Evolutionary conservation across 805 yeast genomes (phyloP).

Genomic region (Jamesozyma lodderae): DNA sequence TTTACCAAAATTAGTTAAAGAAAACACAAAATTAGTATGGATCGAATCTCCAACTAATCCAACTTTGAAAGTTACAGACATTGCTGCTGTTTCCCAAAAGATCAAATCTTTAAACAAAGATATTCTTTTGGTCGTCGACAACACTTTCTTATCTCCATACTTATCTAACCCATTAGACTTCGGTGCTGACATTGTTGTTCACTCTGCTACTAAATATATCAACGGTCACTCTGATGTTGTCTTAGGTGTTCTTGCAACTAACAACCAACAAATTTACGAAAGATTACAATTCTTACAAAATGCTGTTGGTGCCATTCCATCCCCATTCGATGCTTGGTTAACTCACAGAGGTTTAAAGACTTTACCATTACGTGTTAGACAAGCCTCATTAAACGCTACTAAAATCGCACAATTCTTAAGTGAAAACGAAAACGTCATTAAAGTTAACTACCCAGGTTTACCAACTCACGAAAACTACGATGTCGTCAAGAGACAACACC

Average conservation of each 20-base stretch:
- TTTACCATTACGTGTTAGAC: conserved; percentile 67
- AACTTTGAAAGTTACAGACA: conserved; percentile 71
- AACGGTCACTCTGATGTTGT: conserved; percentile 92
- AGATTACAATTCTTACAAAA: conserved; percentile 70
- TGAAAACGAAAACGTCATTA: conserved; percentile 41
- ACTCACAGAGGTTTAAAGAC: conserved; percentile 90
- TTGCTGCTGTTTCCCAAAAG: conserved; percentile 47
- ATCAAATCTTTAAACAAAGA: conserved; percentile 45
- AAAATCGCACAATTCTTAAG: conserved; percentile 58
- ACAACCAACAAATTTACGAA: conserved; percentile 49
- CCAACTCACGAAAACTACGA: conserved; percentile 52
- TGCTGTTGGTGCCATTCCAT: conserved; percentile 82
- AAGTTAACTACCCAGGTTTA: conserved; percentile 81
- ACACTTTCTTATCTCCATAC: conserved; percentile 83
- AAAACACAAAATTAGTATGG: conserved; percentile 73
- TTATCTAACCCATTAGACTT: conserved; percentile 71
- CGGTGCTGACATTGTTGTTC: conserved; percentile 84
- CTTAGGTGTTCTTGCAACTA: conserved; percentile 73
- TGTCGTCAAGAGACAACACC: conserved; percentile 65
- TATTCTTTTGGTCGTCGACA: conserved; percentile 67
- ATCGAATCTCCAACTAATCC: conserved; percentile 87
- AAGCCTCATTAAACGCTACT: conserved; percentile 57
- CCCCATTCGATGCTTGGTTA: conserved; percentile 87
- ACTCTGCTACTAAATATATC: conserved; percentile 83
- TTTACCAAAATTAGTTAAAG: conserved; percentile 44